Base-by-base conservation (phyloP, 1,284 basidiomycete genomes). In the Heterobasidion irregulare region DNA sequence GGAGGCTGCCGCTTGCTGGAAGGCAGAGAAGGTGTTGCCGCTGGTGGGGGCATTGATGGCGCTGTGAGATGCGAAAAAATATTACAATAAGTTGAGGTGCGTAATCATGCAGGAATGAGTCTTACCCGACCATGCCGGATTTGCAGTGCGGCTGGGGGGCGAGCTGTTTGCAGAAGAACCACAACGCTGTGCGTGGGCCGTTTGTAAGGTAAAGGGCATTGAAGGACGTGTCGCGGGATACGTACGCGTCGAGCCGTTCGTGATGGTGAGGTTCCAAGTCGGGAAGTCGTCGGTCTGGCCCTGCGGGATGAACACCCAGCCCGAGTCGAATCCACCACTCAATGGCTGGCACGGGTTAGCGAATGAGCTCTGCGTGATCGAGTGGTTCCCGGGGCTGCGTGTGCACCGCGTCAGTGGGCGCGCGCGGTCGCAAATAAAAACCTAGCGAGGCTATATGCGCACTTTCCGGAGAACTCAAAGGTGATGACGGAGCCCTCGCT, bases 141-240 rank as follows among this genome's bases (percentile, higher is more conserved):
- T 60, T 53, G 61, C 79, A 82, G 64, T 82, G 80, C 19, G 70
- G 63, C 4, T 53, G 19, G 15, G 76, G 76, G 5, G 56, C n/a
- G 12, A 72, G 69, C 61, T 80, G 77, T 59, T 76, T 77, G 70
- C 82, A 84, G 75, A 71, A 83, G 68, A 80, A 82, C 81, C 81
- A 84, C 56, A 83, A 74, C 8, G 82, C 77, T 74, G 56, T 6
- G 52, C 26, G 36, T 9, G 33, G 16, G 53, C 35, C 6, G 32
- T 41, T 26, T 19, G 7, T 18, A 9, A 35, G 19, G 19, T 52
- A 16, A 32, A 12, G 26, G 8, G 9, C 8, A 16, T 44, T 32
- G 19, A 16, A 46, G 41, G 45, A 54, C 10, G 12, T 18, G 44
- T 9, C 26, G 26, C 26, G 26, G 26, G 32, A 19, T 13, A 64